These are phyloP conservation scores for Vitis labrusca DNA, from an alignment of 164 flowering plant genomes.

Conservation along the genomic window DNA sequence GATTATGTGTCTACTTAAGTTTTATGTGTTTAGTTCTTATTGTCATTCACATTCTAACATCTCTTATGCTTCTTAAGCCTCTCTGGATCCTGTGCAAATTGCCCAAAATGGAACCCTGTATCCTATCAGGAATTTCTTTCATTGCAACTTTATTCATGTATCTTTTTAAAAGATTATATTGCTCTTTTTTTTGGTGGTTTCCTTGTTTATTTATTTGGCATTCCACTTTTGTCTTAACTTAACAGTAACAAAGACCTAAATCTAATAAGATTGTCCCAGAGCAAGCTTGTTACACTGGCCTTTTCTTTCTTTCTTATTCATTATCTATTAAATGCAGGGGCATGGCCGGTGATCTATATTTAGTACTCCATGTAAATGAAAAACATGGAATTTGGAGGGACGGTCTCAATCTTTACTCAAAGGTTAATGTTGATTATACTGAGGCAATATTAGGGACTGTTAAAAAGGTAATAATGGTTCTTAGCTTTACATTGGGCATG, in stretches of 20 bases:
- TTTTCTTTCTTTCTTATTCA: conserved; percentile 4
- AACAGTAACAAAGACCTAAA: background rate
- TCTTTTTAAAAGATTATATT: too few relatives aligned
- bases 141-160: too few relatives aligned
- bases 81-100: too few relatives aligned
- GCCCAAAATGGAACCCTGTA: too few relatives aligned
- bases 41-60: too few relatives aligned
- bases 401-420: conserved; percentile 76
- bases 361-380: conserved; percentile 62
- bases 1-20: too few relatives aligned
- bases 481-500: too few relatives aligned
- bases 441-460: conserved; percentile 87
- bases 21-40: too few relatives aligned
- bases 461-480: conserved; percentile 47
- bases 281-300: background rate
- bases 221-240: background rate
- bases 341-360: conserved; percentile 64
- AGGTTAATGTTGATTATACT: conserved; percentile 65
- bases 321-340: conserved; percentile 50
- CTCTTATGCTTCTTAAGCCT: too few relatives aligned
- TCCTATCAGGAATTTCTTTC: too few relatives aligned
- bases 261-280: background rate
- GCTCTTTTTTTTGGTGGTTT: background rate
- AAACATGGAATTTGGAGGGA: conserved; percentile 77
- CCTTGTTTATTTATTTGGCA: background rate